Base-by-base conservation (phyloP, 2,329 filamentous ascomycete genomes). In the Monosporascus cannonballus region DNA sequence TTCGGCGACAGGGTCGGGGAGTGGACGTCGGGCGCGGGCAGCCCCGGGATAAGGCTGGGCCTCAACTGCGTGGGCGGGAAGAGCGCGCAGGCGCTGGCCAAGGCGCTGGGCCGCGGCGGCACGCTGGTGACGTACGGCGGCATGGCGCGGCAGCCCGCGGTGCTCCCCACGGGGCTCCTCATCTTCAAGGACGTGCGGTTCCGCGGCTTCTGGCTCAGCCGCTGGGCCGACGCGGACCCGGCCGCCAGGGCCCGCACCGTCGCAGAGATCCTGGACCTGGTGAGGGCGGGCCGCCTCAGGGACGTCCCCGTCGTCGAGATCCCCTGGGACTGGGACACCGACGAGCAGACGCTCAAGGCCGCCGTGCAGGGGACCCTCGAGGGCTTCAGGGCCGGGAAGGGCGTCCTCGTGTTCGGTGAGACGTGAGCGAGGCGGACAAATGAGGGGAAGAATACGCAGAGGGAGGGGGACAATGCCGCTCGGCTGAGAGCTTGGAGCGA, bases 61-160 rank as follows among this genome's bases (percentile, higher is more conserved):
- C 71, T 99, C 54, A 99, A 99, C 70, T 97, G 94, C 67, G 93
- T 99, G 0, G 94, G 94, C 38, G 94, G 94, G 5, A 90, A 92
- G 68, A 84, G 86, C 11, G 90, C 91, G 4, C 86, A 87, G 27
- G 80, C 85, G 1, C 76, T 99, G 65, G 87, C 92, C 6, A 89
- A 91, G 64, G 79, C 81, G 6, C 77, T 99, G 3, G 78, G 80
- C 5, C 74, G 83, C 0, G 81, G 83, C 22, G 88, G 82, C 1
- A 85, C 87, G 52, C 77, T 97, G 70, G 90, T 99, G 24, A 96
- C 93, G 4, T 99, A 99, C 67, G 94, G 94, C 25, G 93, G 89
- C 49, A 99, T 99, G 94, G 85, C 89, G 36, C 89, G 88, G 68
- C 86, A 96, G 73, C 92, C 93, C 0, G 80, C 96, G 25, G 78